These are phyloP conservation scores for Plasmopara muralis DNA, from an alignment of 352 stramenopile genomes.

Conservation along the genomic window DNA sequence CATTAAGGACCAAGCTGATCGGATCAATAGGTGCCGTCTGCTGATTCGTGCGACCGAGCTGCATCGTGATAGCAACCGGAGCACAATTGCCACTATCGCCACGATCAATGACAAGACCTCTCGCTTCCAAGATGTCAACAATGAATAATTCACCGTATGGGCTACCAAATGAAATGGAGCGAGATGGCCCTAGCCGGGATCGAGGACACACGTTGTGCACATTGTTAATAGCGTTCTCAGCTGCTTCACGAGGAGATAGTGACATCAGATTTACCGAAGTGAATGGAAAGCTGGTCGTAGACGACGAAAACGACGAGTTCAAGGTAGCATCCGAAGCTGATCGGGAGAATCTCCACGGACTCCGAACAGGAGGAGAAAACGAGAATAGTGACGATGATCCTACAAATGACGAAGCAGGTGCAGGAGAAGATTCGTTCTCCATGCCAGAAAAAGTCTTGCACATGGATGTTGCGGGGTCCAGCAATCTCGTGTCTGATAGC, in stretches of 20 bases:
- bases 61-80: constrained; percentile 42
- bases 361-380: constrained; percentile 42
- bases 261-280: constrained; percentile 11
- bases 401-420: constrained; percentile 7
- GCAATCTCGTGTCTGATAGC: constrained; percentile 9
- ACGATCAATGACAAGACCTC: constrained; percentile 38
- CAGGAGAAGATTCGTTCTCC: constrained; percentile 10
- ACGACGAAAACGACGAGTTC: constrained; percentile 5
- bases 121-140: constrained; percentile 52
- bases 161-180: constrained; percentile 30
- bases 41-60: constrained; percentile 29
- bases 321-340: constrained; percentile 17
- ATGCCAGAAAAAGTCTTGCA: constrained; percentile 26
- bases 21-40: constrained; percentile 25
- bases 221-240: constrained; percentile 41
- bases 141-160: constrained; percentile 65
- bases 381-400: constrained; percentile 24
- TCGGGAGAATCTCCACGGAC: constrained; percentile 38
- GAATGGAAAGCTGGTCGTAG: constrained; percentile 16
- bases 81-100: constrained; percentile 34
- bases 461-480: constrained; percentile 27
- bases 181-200: constrained; percentile 13
- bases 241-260: constrained; percentile 20
- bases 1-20: constrained; percentile 32
- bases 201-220: constrained; percentile 37